phyloP scores from a whole-genome alignment of 176 grass and related monocot species.

The Musa schizocarpa region DNA sequence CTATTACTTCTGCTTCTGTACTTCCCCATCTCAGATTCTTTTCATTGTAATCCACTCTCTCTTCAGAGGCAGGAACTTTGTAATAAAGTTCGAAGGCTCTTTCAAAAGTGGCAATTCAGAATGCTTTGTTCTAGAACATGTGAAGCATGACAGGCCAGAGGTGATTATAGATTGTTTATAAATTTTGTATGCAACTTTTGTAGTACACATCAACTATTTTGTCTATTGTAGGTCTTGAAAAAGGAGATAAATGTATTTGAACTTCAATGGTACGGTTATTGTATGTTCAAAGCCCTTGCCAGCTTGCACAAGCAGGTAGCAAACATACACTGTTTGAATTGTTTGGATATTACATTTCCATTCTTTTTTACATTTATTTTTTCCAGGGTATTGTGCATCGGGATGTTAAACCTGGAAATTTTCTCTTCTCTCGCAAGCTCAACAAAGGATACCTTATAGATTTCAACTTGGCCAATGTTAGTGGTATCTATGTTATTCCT shows the following conservation, averaged over 20 bases:
- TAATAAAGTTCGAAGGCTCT: conserved; percentile 62
- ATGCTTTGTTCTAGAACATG: conserved; percentile 87
- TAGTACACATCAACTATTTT: conserved; percentile 1
- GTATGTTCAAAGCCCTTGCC: conserved; percentile 73
- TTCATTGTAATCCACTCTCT: conserved; percentile 13
- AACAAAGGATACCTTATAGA: conserved; percentile 83
- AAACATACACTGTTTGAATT: not conserved
- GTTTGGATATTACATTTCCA: conserved; percentile 8
- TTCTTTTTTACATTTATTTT: conserved; percentile 17
- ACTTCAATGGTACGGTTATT: conserved; percentile 75
- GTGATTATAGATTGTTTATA: conserved; percentile 26
- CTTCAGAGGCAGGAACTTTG: conserved; percentile 53
- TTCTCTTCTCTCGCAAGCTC: conserved; percentile 69
- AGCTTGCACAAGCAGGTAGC: conserved; percentile 75
- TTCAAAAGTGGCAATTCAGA: conserved; percentile 58
- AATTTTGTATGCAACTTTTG: not conserved
- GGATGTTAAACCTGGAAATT: conserved; percentile 96
- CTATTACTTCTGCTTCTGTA: not conserved
- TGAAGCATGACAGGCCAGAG: conserved; percentile 94
- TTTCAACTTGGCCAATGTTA: conserved; percentile 92
- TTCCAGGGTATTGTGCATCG: conserved; percentile 80
- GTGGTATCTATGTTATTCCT: conserved; percentile 14
- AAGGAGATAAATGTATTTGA: conserved; percentile 58
- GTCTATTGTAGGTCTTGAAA: conserved; percentile 50
- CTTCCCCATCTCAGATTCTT: conserved; percentile 8